Conservation (phyloP, 768 basidiomycete species). For the Cantharellus cinnabarinus region DNA sequence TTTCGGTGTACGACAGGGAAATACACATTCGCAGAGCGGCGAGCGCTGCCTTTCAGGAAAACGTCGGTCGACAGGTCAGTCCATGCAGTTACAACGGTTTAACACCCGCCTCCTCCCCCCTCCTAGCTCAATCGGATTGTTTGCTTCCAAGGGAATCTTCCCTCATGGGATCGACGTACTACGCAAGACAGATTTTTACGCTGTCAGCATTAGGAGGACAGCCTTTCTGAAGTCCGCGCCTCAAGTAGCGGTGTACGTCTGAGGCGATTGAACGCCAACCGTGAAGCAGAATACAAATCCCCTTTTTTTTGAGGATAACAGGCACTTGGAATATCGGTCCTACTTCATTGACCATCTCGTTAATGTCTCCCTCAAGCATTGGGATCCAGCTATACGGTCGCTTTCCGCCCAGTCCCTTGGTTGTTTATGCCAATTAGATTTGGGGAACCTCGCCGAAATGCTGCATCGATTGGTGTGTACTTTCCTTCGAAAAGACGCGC, state of each 20-base stretch:
- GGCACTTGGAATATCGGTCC: conserved; percentile 56
- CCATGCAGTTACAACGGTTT: neutral
- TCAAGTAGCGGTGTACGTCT: conserved; percentile 63
- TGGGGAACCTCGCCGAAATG: conserved; percentile 28
- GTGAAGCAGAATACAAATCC: neutral
- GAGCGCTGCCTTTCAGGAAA: conserved; percentile 94
- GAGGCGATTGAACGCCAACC: neutral
- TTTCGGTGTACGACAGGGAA: conserved; percentile 81
- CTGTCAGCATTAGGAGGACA: conserved; percentile 66
- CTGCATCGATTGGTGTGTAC: conserved; percentile 32
- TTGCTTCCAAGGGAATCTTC: conserved; percentile 45
- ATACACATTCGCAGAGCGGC: conserved; percentile 87
- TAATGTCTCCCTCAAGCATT: conserved; percentile 61
- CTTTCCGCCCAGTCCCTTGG: conserved; percentile 59
- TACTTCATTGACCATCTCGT: conserved; percentile 54
- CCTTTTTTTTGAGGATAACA: conserved; percentile 15
- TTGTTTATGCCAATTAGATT: conserved; percentile 41
- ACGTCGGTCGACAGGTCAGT: conserved; percentile 73
- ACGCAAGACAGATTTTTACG: conserved; percentile 84
- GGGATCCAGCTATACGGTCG: conserved; percentile 66
- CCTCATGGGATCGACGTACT: conserved; percentile 89
- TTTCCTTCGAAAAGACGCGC: neutral
- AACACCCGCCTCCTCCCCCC: neutral
- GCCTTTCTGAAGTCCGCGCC: conserved; percentile 74
- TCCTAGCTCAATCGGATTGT: neutral